Conservation (phyloP, 2,329 filamentous ascomycete genomes). For the Penicillium sp. region DNA sequence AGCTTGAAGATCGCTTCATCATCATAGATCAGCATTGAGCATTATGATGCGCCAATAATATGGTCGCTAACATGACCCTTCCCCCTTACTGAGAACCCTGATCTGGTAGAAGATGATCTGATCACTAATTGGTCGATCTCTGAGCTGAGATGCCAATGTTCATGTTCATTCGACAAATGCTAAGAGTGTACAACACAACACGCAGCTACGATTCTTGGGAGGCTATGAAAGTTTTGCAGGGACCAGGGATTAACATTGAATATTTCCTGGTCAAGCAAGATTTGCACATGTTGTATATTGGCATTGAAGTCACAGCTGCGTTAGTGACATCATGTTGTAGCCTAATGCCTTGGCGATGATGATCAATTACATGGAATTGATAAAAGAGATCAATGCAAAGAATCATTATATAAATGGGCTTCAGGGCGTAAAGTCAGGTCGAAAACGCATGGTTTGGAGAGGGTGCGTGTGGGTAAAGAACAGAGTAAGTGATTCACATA, state of each 20-base stretch:
- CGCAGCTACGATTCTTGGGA: background rate
- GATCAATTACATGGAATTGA: background rate
- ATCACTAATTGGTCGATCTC: conserved; percentile 3
- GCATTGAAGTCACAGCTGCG: conserved; percentile 5
- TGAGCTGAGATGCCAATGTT: background rate
- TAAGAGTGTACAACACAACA: background rate
- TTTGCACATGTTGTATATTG: background rate
- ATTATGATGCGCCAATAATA: background rate
- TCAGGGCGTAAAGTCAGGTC: background rate
- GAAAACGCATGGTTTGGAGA: background rate
- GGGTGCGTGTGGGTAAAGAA: background rate
- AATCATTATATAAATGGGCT: background rate
- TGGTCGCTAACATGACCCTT: background rate
- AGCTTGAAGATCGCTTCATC: background rate
- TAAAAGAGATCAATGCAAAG: background rate
- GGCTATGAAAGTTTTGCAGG: background rate
- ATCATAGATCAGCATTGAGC: background rate
- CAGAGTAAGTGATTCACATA: background rate
- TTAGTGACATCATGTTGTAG: conserved; percentile 13
- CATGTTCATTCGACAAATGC: background rate
- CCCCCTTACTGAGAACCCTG: background rate
- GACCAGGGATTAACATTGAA: background rate
- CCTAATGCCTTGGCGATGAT: background rate
- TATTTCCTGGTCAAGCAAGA: background rate
- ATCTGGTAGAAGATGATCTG: background rate